Evolutionary conservation across 169 alveolate species (phyloP), one percentile per base, ranked within the genome.

Genomic region (Eimeria acervulina): DNA sequence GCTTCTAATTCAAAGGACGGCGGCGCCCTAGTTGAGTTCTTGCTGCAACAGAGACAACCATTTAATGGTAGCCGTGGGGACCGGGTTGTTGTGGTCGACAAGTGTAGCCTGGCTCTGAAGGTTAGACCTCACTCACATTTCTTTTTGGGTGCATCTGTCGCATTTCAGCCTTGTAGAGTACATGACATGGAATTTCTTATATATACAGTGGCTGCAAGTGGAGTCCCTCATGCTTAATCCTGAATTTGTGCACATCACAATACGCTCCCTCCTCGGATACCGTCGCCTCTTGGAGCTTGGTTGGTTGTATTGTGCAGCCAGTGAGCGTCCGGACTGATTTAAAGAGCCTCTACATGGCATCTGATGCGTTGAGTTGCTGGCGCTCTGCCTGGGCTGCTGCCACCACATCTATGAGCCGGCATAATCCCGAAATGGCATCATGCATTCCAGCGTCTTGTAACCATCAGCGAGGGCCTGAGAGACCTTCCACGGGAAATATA

Each of bases 311-410:
- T 40, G 44, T 87, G 93, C 66, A 87, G 93, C 93, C 93, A 63
- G 63, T 87, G 28, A 87, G 81, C 83, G n/a, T 87, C 59, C 42
- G 72, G 93, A 87, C 80, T 13, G 93, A 87, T 36, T n/a, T 87
- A n/a, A 87, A 61, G 63, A 87, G 78, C 36, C 44, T 87, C 36
- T 87, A 87, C 80, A 42, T 87, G 59, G 81, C 61, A 1, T 59
- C 93, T 12, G 93, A 87, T 47, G 93, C 93, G 12, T 21, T 59
- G 33, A 87, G 63, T 44, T 87, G 93, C 80, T 87, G 93, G 93
- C 80, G 42, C 44, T 55, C 93, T 33, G 93, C 93, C 93, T 87
- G 78, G 83, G 93, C 93, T 55, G 93, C 93, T 26, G 80, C 93
- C n/a, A 87, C 81, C 47, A 23, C 40, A 38, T 38, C 63, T 21